Conservation (phyloP, 257 asterid genomes). For the Solanum dulcamara region DNA sequence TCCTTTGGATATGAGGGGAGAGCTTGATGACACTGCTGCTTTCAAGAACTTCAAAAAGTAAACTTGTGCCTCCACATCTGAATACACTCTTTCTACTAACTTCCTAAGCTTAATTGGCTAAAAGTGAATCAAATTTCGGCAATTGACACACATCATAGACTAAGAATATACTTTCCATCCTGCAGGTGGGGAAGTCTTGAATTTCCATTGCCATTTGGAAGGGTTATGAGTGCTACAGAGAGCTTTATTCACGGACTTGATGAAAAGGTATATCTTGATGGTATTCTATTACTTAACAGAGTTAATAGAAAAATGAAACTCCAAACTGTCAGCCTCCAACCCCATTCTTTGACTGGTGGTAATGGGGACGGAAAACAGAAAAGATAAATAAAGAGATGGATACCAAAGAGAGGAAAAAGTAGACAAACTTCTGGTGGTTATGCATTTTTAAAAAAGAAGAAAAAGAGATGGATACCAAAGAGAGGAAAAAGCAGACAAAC, state of each 20-base stretch:
- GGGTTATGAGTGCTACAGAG: conserved; percentile 83
- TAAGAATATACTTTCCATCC: background rate
- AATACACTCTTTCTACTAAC: background rate
- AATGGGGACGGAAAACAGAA: background rate
- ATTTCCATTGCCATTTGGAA: conserved; percentile 92
- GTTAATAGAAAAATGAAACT: background rate
- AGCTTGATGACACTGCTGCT: conserved; percentile 94
- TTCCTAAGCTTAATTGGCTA: background rate
- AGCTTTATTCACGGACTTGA: conserved; percentile 80
- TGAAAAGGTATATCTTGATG: conserved; percentile 50
- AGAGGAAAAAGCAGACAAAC: too few species aligned
- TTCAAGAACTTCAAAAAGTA: conserved; percentile 97
- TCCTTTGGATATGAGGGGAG: conserved; percentile 97
- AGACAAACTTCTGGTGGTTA: background rate
- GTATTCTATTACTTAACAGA: background rate
- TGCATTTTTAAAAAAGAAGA: background rate
- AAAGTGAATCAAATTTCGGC: background rate
- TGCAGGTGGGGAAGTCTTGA: conserved; percentile 86
- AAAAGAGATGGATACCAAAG: too few species aligned
- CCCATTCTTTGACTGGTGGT: background rate
- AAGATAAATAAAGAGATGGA: background rate
- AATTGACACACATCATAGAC: background rate
- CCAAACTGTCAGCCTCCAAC: background rate
- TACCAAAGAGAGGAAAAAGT: background rate
- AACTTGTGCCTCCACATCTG: background rate